phyloP scores from a whole-genome alignment of 1,284 basidiomycete genomes.

The Tausonia pullulans region DNA sequence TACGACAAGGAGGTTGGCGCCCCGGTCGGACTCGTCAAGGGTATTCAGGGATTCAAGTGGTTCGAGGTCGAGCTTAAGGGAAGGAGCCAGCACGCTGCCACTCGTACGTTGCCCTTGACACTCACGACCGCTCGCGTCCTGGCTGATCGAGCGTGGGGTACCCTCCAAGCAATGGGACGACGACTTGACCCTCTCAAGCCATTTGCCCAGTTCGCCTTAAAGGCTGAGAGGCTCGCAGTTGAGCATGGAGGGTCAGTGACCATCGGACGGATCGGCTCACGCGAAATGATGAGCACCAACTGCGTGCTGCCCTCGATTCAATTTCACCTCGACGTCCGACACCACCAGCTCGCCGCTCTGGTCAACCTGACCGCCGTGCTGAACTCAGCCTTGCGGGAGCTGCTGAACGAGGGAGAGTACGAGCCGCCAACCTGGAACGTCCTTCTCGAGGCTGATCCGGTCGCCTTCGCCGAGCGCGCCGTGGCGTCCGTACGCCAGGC shows the following conservation, averaged over 20 bases:
- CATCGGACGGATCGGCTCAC: slow-evolving; percentile 17
- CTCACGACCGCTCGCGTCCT: slow-evolving; percentile 25
- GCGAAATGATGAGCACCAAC: slow-evolving; percentile 19
- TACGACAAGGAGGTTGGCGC: slow-evolving; percentile 16
- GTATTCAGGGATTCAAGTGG: slow-evolving; percentile 25
- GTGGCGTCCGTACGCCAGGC: slow-evolving; percentile 9
- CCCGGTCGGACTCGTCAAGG: slow-evolving; percentile 21
- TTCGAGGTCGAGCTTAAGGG: slow-evolving; percentile 22
- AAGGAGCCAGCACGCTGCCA: slow-evolving; percentile 1
- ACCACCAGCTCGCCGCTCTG: slow-evolving; percentile 18
- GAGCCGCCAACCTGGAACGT: neutral
- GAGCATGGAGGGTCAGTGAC: slow-evolving; percentile 19
- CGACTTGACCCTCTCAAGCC: slow-evolving; percentile 21
- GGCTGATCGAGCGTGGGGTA: too few species aligned
- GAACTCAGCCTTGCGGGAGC: slow-evolving; percentile 8
- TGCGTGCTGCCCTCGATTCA: slow-evolving; percentile 18
- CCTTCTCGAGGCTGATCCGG: neutral
- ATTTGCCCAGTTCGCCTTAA: slow-evolving; percentile 15
- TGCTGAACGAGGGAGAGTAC: slow-evolving; percentile 3
- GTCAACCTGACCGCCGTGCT: slow-evolving; percentile 19
- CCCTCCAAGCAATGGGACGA: slow-evolving; percentile 19
- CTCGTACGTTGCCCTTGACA: slow-evolving; percentile 8
- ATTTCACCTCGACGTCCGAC: slow-evolving; percentile 23
- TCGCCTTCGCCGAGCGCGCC: neutral
- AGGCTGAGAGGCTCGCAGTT: slow-evolving; percentile 18